Evolutionary conservation across 1,284 basidiomycete species (phyloP).

Genomic region (Ganoderma meredithae): DNA sequence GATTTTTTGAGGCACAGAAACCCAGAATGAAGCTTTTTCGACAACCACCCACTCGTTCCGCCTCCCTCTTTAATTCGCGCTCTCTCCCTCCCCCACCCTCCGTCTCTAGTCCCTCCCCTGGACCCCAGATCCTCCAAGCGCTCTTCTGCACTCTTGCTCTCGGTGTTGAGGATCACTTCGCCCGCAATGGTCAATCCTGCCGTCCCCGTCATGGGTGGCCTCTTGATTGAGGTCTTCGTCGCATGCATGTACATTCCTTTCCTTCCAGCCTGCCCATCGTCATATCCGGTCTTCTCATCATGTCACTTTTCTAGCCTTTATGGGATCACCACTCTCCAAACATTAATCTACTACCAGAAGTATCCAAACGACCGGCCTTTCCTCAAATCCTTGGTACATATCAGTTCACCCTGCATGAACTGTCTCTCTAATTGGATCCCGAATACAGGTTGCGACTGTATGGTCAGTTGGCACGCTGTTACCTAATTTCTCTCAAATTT

Average conservation of each 20-base stretch:
- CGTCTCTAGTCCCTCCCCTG: not conserved
- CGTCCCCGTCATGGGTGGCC: constrained; percentile 29
- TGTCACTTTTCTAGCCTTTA: constrained; percentile 21
- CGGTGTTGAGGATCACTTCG: not conserved
- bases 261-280: not conserved
- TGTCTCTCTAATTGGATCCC: not conserved
- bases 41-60: not conserved
- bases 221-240: constrained; percentile 31
- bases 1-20: constrained; percentile 10
- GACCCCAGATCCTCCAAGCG: not conserved
- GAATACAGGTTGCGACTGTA: constrained; percentile 21
- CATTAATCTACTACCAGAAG: constrained; percentile 32
- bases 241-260: constrained; percentile 28
- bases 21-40: constrained; percentile 8
- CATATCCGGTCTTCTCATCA: not conserved
- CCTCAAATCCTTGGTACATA: constrained; percentile 22
- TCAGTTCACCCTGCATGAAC: not conserved
- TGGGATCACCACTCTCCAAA: constrained; percentile 31
- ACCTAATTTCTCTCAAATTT: not conserved
- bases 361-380: constrained; percentile 22
- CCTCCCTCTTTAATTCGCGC: constrained; percentile 6
- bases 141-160: not conserved
- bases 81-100: not conserved
- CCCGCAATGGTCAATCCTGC: constrained; percentile 16
- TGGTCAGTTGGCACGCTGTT: constrained; percentile 16